Percentiles rank a stretch among this genome's conserved stretches.
phyloP scores from a whole-genome alignment of 1,284 basidiomycete species.

The Cryptococcus hybrid region DNA sequence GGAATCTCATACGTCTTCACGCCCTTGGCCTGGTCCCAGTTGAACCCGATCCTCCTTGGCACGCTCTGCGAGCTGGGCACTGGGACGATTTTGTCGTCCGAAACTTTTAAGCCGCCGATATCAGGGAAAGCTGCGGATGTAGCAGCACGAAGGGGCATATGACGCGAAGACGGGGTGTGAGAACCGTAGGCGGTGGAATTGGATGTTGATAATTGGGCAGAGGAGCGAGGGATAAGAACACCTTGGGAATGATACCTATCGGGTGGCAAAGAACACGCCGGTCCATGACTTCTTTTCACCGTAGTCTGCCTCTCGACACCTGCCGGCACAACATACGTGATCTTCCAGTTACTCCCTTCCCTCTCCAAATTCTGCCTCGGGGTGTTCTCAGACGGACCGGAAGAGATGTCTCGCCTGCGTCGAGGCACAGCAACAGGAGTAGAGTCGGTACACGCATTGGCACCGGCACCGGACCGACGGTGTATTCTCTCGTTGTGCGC shows the following conservation, averaged over 20 bases:
- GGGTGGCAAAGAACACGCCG: slow-evolving; percentile 1
- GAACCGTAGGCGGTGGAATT: slow-evolving; percentile 11
- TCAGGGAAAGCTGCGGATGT: slow-evolving; percentile 2
- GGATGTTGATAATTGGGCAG: slow-evolving; percentile 10
- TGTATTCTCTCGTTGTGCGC: slow-evolving; percentile 8
- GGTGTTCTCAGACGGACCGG: slow-evolving; percentile 20
- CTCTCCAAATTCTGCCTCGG: slow-evolving; percentile 40
- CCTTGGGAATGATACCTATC: neutral
- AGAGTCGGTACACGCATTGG: neutral
- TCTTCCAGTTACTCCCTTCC: slow-evolving; percentile 35
- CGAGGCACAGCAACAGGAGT: slow-evolving; percentile 7
- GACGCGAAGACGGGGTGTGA: slow-evolving; percentile 9
- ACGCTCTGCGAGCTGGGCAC: slow-evolving; percentile 14
- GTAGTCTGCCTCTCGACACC: slow-evolving; percentile 4
- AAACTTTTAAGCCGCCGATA: slow-evolving; percentile 5
- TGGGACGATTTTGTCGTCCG: neutral
- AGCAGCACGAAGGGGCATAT: neutral
- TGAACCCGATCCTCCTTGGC: slow-evolving; percentile 26
- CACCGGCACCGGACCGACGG: neutral
- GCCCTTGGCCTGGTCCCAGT: slow-evolving; percentile 37
- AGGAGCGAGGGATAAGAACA: slow-evolving; percentile 5
- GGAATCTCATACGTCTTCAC: slow-evolving; percentile 43
- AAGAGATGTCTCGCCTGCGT: neutral
- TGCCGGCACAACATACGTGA: slow-evolving; percentile 25
- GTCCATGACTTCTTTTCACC: neutral